phyloP scores from a whole-genome alignment of 257 asterid genomes.

The Ilex asprella region DNA sequence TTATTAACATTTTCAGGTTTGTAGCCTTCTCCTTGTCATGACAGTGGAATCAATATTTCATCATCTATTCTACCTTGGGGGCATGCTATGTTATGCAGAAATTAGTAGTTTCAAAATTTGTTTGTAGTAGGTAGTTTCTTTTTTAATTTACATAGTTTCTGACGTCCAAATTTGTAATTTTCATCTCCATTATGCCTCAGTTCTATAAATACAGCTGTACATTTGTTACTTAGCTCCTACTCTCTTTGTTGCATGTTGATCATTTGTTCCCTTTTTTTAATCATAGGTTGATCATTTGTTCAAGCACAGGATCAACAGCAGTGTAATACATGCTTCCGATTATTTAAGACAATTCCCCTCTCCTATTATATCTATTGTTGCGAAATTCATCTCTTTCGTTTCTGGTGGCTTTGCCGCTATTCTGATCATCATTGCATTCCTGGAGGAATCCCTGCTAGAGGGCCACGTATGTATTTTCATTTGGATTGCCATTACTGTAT shows the following conservation, averaged over 20 bases:
- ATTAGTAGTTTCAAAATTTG: too few relatives aligned
- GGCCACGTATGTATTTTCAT: constrained; percentile 70
- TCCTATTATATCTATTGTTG: constrained; percentile 70
- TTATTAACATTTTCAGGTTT: too few relatives aligned
- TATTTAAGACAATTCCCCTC: constrained; percentile 93
- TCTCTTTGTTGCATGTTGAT: constrained; percentile 1
- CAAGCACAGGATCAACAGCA: constrained; percentile 84
- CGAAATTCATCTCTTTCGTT: constrained; percentile 93
- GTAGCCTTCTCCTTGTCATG: too few relatives aligned
- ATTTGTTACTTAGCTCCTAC: background rate
- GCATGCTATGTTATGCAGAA: too few relatives aligned
- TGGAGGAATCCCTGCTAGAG: constrained; percentile 95
- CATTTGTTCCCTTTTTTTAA: constrained; percentile 2
- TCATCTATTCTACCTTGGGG: too few relatives aligned
- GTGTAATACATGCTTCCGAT: constrained; percentile 72
- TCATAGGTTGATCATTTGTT: constrained; percentile 82
- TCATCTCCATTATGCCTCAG: too few relatives aligned
- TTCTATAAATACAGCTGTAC: too few relatives aligned
- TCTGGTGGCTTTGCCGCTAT: constrained; percentile 99
- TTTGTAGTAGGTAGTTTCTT: too few relatives aligned
- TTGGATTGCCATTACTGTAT: background rate
- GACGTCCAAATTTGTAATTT: too few relatives aligned
- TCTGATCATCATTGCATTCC: constrained; percentile 85
- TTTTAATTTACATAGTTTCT: too few relatives aligned
- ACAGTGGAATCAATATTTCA: too few relatives aligned